Evolutionary conservation across 106 monocot species (phyloP).

Genomic region (Apostasia ramifera): DNA sequence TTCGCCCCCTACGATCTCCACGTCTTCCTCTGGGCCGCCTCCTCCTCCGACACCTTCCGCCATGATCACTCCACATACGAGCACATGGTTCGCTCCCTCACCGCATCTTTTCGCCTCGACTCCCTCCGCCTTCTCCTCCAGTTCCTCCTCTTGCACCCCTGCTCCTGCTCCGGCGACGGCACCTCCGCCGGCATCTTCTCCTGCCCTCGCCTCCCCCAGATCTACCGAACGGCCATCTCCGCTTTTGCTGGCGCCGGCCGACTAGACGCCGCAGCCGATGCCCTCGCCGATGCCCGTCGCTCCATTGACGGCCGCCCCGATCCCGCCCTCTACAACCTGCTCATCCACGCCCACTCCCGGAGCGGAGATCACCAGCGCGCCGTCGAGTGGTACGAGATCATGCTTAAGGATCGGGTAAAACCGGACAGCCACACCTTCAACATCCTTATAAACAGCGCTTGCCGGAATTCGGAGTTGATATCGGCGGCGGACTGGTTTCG

Average conservation of each 20-base stretch:
- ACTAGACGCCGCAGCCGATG: constrained; percentile 29
- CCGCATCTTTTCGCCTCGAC: constrained; percentile 34
- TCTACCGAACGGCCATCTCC: constrained; percentile 36
- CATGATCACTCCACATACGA: constrained; percentile 65
- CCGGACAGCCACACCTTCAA: constrained; percentile 73
- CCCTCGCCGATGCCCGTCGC: constrained; percentile 25
- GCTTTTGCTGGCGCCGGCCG: constrained; percentile 34
- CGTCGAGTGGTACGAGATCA: constrained; percentile 29
- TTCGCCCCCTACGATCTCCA: constrained; percentile 53
- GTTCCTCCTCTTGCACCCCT: constrained; percentile 34
- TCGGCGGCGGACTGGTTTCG: constrained; percentile 44
- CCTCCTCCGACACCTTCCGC: constrained; percentile 42
- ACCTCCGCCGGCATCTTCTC: constrained; percentile 49
- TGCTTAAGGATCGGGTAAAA: constrained; percentile 51
- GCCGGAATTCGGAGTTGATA: constrained; percentile 24
- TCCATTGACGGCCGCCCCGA: constrained; percentile 35
- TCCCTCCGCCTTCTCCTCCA: constrained; percentile 34
- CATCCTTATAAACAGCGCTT: constrained; percentile 45
- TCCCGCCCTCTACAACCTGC: constrained; percentile 43
- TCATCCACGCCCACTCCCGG: constrained; percentile 42
- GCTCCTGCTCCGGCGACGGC: constrained; percentile 72
- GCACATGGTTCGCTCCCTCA: constrained; percentile 34
- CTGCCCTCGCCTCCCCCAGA: constrained; percentile 47
- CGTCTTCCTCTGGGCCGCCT: constrained; percentile 61
- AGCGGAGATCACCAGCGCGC: constrained; percentile 17